Base-by-base conservation (phyloP, 2,329 filamentous ascomycete genomes). In the Colletotrichum sp. region DNA sequence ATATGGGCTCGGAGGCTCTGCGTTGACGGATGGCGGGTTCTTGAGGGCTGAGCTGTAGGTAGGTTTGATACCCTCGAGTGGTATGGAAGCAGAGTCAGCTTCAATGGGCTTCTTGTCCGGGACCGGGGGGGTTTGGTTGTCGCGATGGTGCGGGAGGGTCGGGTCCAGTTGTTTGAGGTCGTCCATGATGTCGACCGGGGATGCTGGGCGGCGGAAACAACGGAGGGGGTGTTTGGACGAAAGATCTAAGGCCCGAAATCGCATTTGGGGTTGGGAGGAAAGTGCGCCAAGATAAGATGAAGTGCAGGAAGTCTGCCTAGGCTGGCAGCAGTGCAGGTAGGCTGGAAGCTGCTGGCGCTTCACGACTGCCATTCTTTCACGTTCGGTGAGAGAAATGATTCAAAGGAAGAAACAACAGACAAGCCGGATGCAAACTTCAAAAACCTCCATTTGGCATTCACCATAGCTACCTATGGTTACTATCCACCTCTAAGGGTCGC, bases 151-250 rank as follows among this genome's bases (percentile, higher is more conserved):
- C 48, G 64, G 28, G 14, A 73, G 24, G 71, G 12, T 38, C 38
- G 64, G 43, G 3, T 59, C 48, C 18, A 65, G 26, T 26, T 32
- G 28, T 69, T 56, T 73, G 69, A 75, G 30, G n/a, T 76, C 74
- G 32, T 78, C 76, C 79, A 80, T 80, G 38, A 32, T 48, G 52
- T 59, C 36, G 28, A 58, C 64, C 5, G 9, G 43, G 30, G 34
- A 30, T 71, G 36, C 52, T 21, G 5, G 56, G 14, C 55, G 32
- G 14, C 62, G 69, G 73, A 18, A 75, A 34, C 14, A 10, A 61
- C 61, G 62, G 69, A 67, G 10, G n/a, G 14, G 10, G 34, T n/a
- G 61, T 67, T 63, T 58, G 62, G 73, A 75, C 38, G 73, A 67
- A 12, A 10, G 59, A 21, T 7, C 21, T 12, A 16, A 67, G 24